A percentile compares a stretch with the other conserved stretches of the same genome.
Evolutionary conservation across 2,329 filamentous ascomycete genomes (phyloP).

Genomic region (Coniochaeta pulveracea): DNA sequence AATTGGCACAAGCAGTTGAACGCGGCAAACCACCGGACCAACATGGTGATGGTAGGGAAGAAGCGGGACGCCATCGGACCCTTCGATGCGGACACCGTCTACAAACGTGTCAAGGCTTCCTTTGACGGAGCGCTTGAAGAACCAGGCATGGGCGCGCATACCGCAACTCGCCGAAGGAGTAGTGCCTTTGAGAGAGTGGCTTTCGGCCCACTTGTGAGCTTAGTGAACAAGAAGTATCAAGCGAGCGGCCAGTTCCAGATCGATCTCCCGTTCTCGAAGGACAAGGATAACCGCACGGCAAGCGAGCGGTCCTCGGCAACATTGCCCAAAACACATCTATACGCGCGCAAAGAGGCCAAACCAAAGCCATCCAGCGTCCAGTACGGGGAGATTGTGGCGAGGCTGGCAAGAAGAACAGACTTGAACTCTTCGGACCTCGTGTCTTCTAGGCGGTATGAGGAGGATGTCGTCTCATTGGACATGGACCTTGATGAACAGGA

Average conservation of each 20-base stretch:
- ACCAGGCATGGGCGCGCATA: too few relatives aligned
- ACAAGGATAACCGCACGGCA: too few relatives aligned
- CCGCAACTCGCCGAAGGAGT: constrained; percentile 21
- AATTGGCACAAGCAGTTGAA: constrained; percentile 15
- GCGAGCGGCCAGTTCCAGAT: constrained; percentile 43
- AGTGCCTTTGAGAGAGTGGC: constrained; percentile 44
- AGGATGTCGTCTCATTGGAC: too few relatives aligned
- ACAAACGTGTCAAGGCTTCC: constrained; percentile 43
- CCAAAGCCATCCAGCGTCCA: too few relatives aligned
- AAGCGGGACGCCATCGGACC: constrained; percentile 34
- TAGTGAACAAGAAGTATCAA: constrained; percentile 48
- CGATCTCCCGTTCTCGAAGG: constrained; percentile 16
- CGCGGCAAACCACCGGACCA: too few relatives aligned
- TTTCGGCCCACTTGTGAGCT: constrained; percentile 39
- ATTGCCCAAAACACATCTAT: too few relatives aligned
- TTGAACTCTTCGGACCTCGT: constrained; percentile 24
- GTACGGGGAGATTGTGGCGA: too few relatives aligned
- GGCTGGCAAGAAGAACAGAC: constrained; percentile 22
- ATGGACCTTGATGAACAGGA: too few relatives aligned
- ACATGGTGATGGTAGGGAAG: constrained; percentile 15
- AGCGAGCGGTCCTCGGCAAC: too few relatives aligned
- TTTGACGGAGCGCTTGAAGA: constrained; percentile 19
- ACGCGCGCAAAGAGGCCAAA: too few relatives aligned
- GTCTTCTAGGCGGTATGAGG: constrained; percentile 25
- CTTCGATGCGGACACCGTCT: constrained; percentile 46